Evolutionary conservation across 2,329 filamentous ascomycete species (phyloP), one percentile per base, ranked within the genome.

Genomic region (Ophiostoma populinum): DNA sequence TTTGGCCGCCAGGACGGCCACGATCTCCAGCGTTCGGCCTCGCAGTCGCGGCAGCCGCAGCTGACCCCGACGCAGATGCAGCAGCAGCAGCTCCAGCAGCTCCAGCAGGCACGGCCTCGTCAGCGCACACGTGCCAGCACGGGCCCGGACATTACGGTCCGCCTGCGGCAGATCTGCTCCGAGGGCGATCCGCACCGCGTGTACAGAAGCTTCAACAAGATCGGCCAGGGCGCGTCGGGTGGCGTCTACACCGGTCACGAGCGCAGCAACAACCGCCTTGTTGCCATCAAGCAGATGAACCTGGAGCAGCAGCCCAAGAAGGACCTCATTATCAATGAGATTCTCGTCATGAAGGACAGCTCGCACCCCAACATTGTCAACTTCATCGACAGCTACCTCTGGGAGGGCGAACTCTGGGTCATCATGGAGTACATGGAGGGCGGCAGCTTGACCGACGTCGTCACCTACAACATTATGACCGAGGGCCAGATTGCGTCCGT

Each of bases 351-450:
- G 90, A 93, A 92, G 61, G 90, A 95, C 50, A 94, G 86, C 63
- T 90, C 82, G 39, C 90, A 98, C 53, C 87, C 85, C 49, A 95
- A 95, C 53, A 92, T 98, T 57, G 90, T 98, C 58, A 98, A 98
- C 56, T 98, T 95, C 56, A 87, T 95, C 60, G 90, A 95, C 61
- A 94, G 86, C 54, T 95, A 86, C 55, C 65, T 98, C 9, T 79
- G 86, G 39, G 70, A 73, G 10, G 81, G 87, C 28, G 90, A 95
- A 55, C 62, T 98, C 20, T 98, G 90, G 90, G 90, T 98, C 2
- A 83, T 95, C 22, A 98, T 98, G 90, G 90, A 98, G 58, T 98
- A 87, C 51, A 98, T 98, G 90, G 87, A 98, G 56, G 90, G 90
- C 40, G 90, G 90, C 43, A 94, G 85, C 56, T 63, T 98, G 53